Conservation (phyloP, 2,329 filamentous ascomycete genomes). For the Pyricularia pennisetigena region DNA sequence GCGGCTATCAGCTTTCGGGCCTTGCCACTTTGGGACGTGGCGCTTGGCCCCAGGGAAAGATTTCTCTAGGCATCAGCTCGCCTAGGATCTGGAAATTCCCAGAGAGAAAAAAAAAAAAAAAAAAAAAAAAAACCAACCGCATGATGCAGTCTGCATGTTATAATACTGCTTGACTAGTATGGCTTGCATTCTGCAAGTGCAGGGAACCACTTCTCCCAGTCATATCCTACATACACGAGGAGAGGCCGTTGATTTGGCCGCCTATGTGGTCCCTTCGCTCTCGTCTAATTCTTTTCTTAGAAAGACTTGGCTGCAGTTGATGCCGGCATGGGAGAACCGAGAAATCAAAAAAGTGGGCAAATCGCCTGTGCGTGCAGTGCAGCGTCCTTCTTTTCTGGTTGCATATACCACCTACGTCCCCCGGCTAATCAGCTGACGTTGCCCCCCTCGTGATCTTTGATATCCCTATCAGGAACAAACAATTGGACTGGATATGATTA, state of each 20-base stretch:
- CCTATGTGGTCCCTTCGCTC: neutral
- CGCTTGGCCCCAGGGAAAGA: neutral
- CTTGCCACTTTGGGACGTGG: neutral
- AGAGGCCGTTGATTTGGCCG: neutral
- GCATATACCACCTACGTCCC: neutral
- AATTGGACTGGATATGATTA: neutral
- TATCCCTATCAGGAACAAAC: neutral
- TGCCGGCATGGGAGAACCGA: neutral
- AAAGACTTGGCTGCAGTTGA: neutral
- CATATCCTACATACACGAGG: neutral
- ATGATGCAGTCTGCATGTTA: neutral
- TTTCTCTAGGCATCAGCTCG: no score
- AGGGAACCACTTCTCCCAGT: neutral
- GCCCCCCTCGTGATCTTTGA: neutral
- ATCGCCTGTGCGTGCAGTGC: neutral
- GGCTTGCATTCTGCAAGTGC: neutral
- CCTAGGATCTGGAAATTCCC: neutral
- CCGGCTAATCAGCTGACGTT: neutral
- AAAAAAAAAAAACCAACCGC: no score
- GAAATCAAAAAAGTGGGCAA: neutral
- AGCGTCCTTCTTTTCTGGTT: neutral
- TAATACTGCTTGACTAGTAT: neutral
- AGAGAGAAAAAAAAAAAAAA: neutral
- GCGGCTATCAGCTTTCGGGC: neutral
- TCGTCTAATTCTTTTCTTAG: neutral